phyloP scores from a whole-genome alignment of 2,329 filamentous ascomycete species.

The Beauveria rudraprayagi region DNA sequence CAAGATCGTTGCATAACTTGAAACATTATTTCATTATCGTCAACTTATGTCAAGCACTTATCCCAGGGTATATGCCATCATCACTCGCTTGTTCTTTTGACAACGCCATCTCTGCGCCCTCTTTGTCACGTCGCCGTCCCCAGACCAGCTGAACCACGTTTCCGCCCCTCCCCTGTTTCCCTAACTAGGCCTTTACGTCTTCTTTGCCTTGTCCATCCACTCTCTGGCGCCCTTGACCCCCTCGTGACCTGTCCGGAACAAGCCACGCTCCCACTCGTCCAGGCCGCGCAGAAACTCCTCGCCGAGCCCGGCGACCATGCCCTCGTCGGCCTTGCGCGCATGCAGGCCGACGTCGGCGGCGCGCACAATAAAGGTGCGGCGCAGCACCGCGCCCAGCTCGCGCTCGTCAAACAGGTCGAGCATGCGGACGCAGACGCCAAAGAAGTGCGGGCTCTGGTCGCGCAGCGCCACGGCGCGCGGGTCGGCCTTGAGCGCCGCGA shows the following conservation, averaged over 20 bases:
- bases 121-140: neutral
- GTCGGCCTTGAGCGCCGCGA: conserved; percentile 87
- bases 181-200: conserved; percentile 18
- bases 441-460: conserved; percentile 79
- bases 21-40: neutral
- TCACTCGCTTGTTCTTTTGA: no score
- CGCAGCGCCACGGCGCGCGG: conserved; percentile 77
- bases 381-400: conserved; percentile 66
- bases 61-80: neutral
- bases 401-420: conserved; percentile 82
- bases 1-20: neutral
- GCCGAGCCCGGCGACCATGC: conserved; percentile 47
- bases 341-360: conserved; percentile 81
- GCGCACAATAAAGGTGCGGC: conserved; percentile 71
- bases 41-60: neutral
- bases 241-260: conserved; percentile 69
- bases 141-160: neutral
- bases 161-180: neutral
- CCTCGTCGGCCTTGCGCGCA: conserved; percentile 72
- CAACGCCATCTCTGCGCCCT: neutral
- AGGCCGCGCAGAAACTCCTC: conserved; percentile 80
- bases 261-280: conserved; percentile 77
- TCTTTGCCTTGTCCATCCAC: conserved; percentile 56
- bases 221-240: conserved; percentile 61
- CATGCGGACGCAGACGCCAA: conserved; percentile 75